Percentiles rank a stretch among this genome's conserved stretches.
Evolutionary conservation across 345 rosid species (phyloP).

Genomic region (Melastoma malabathricum): DNA sequence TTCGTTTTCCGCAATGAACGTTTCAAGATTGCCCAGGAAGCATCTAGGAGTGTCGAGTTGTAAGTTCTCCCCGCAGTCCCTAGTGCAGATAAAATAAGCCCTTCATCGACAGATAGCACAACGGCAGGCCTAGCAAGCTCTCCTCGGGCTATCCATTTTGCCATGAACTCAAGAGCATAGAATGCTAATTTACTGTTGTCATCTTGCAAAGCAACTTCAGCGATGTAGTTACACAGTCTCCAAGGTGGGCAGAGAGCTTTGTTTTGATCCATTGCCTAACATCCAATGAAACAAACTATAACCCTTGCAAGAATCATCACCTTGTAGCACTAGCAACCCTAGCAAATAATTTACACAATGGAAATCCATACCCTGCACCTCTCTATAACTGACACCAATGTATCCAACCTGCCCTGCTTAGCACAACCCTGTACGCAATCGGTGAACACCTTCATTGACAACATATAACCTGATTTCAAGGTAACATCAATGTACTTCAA

Average conservation of each 20-base stretch:
- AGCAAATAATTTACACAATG: slow-evolving; percentile 3
- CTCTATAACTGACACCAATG: slow-evolving; percentile 59
- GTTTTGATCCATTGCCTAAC: slow-evolving; percentile 65
- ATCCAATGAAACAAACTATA: slow-evolving; percentile 10
- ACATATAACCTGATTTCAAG: slow-evolving; percentile 44
- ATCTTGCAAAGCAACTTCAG: slow-evolving; percentile 54
- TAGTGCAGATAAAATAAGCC: slow-evolving; percentile 58
- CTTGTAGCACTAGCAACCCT: background rate
- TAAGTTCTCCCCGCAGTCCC: slow-evolving; percentile 80
- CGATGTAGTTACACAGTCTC: slow-evolving; percentile 49
- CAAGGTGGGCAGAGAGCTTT: slow-evolving; percentile 78
- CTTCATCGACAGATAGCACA: slow-evolving; percentile 69
- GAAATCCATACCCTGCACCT: slow-evolving; percentile 68
- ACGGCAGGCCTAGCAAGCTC: slow-evolving; percentile 53
- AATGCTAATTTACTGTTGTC: slow-evolving; percentile 74
- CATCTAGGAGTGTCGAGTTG: slow-evolving; percentile 55
- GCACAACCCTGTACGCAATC: slow-evolving; percentile 51
- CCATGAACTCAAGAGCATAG: slow-evolving; percentile 77
- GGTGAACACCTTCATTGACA: slow-evolving; percentile 40
- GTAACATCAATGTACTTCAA: slow-evolving; percentile 46
- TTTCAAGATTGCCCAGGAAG: slow-evolving; percentile 61
- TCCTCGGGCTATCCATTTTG: slow-evolving; percentile 63
- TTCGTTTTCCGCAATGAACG: slow-evolving; percentile 56
- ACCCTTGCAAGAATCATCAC: background rate
- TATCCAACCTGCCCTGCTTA: slow-evolving; percentile 38